Percentiles rank a stretch among this genome's conserved stretches.
phyloP scores from a whole-genome alignment of 495 filamentous ascomycete species.

The Neurospora sp. region DNA sequence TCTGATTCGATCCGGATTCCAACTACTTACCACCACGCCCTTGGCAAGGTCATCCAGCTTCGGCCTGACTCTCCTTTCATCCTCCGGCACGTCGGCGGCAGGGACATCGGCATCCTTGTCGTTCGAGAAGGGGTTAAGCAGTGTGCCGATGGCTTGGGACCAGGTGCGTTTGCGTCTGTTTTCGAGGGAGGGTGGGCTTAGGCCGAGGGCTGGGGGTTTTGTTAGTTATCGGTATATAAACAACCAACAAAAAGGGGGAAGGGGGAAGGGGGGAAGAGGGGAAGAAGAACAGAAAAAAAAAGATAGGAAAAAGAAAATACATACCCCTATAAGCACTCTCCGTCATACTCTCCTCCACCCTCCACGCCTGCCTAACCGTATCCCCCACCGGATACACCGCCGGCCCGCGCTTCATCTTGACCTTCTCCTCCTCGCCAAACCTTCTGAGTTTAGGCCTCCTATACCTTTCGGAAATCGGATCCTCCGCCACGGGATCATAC shows the following conservation, averaged over 20 bases:
- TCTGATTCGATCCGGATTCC: neutral
- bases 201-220: neutral
- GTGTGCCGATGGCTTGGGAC: neutral
- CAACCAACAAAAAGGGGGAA: neutral
- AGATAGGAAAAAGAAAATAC: neutral
- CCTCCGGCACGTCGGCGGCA: neutral
- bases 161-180: neutral
- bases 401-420: conserved; percentile 8
- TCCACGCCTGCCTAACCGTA: conserved; percentile 11
- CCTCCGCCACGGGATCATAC: conserved; percentile 8
- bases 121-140: neutral
- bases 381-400: conserved; percentile 18
- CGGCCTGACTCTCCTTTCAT: neutral
- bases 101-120: neutral
- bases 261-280: neutral
- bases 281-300: neutral
- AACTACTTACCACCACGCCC: neutral
- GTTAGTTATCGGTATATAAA: neutral
- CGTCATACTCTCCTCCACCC: conserved; percentile 8
- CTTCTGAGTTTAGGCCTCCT: conserved; percentile 9
- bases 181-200: neutral
- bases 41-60: neutral
- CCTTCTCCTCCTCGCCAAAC: conserved; percentile 10
- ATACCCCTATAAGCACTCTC: conserved; percentile 7
- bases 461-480: conserved; percentile 11